Percentiles rank a stretch among this genome's conserved stretches.
Conservation (phyloP, 2,329 filamentous ascomycete genomes). For the Berkeleyomyces basicola region DNA sequence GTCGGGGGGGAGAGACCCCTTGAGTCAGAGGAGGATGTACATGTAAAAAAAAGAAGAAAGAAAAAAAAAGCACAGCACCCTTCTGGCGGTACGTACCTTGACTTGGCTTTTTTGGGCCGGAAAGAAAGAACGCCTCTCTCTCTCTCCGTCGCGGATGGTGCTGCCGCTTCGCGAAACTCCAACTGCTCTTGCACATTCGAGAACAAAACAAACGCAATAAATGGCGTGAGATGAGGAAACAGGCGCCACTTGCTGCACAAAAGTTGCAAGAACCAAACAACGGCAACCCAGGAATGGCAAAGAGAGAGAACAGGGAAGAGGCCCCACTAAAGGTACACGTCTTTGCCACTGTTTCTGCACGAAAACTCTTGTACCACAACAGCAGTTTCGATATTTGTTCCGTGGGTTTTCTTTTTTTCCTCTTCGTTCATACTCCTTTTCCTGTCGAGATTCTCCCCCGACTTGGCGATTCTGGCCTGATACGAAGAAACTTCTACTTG, state of each 20-base stretch:
- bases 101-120: no score
- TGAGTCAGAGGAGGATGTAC: not conserved
- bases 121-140: no score
- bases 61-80: not conserved
- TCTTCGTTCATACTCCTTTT: not conserved
- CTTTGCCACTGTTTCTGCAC: not conserved
- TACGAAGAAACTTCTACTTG: no score
- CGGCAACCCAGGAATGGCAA: not conserved
- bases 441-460: not conserved
- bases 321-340: not conserved
- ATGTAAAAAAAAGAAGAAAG: not conserved
- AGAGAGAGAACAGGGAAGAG: not conserved
- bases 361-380: not conserved
- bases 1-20: not conserved
- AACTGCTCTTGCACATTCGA: not conserved
- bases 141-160: not conserved
- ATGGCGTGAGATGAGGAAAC: not conserved
- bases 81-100: not conserved
- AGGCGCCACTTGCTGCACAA: not conserved
- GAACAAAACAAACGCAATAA: not conserved
- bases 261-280: not conserved
- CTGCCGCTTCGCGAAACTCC: not conserved
- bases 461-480: not conserved
- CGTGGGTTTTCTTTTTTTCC: not conserved
- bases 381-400: no score